Conservation (phyloP, 1,139 yeast species). For the Yarrowia galli region DNA sequence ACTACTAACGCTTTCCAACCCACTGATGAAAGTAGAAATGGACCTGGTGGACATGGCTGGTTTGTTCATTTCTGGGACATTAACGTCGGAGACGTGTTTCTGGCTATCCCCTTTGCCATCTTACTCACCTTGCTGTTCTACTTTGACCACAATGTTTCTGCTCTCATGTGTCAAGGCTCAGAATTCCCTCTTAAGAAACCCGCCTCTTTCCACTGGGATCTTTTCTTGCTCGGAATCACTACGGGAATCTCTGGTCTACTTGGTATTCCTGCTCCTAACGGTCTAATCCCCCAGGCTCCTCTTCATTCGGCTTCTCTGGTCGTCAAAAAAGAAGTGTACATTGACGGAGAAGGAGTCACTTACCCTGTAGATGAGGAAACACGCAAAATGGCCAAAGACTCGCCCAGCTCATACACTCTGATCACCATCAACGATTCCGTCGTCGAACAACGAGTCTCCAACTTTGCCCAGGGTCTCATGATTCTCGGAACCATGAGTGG, state of each 20-base stretch:
- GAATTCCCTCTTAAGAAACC: conserved; percentile 86
- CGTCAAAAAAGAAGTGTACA: conserved; percentile 58
- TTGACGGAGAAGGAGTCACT: conserved; percentile 41
- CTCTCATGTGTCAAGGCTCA: conserved; percentile 87
- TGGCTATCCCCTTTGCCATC: conserved; percentile 92
- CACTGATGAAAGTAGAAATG: conserved; percentile 55
- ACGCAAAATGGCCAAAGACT: conserved; percentile 8
- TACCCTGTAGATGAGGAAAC: conserved; percentile 34
- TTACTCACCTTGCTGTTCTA: conserved; percentile 83
- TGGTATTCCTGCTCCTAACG: conserved; percentile 96
- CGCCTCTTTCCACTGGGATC: conserved; percentile 92
- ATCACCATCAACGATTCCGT: conserved; percentile 57
- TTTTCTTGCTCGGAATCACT: conserved; percentile 79
- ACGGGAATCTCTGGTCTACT: conserved; percentile 86
- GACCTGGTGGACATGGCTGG: conserved; percentile 64
- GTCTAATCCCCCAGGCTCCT: conserved; percentile 96
- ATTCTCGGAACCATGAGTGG: conserved; percentile 89
- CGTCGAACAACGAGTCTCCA: conserved; percentile 89
- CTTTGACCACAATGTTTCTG: conserved; percentile 96
- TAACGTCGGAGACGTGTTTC: conserved; percentile 73
- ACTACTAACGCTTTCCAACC: conserved; percentile 80
- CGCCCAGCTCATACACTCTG: conserved; percentile 17
- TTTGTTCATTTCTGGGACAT: conserved; percentile 82
- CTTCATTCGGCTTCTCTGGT: conserved; percentile 83
- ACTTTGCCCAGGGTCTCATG: conserved; percentile 81